phyloP scores from a whole-genome alignment of 495 filamentous ascomycete species.

The Usnea hakonensis region DNA sequence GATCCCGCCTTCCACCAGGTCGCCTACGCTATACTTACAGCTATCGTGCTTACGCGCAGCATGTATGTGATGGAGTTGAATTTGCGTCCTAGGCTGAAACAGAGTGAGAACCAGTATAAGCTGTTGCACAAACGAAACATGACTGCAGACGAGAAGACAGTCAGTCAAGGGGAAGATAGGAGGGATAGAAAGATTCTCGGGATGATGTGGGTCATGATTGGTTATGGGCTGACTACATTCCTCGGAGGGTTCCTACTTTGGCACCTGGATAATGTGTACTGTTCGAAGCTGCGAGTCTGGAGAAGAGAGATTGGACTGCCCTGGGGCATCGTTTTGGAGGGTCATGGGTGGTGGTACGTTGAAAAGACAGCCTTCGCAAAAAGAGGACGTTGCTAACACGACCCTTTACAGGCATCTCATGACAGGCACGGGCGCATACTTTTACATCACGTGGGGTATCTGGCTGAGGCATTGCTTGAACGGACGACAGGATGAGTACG shows the following conservation, averaged over 20 bases:
- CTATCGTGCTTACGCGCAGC: conserved; percentile 64
- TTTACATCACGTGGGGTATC: conserved; percentile 79
- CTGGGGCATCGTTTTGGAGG: conserved; percentile 86
- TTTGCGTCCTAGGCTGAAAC: conserved; percentile 48
- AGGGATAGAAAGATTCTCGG: conserved; percentile 54
- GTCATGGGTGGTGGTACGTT: conserved; percentile 95
- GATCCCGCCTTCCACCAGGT: conserved; percentile 90
- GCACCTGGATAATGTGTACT: conserved; percentile 80
- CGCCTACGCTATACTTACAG: conserved; percentile 75
- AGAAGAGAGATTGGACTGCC: conserved; percentile 70
- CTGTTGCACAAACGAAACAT: conserved; percentile 27
- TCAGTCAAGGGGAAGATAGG: conserved; percentile 34
- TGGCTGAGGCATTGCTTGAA: conserved; percentile 80
- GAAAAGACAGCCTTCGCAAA: conserved; percentile 21
- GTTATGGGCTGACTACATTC: conserved; percentile 64
- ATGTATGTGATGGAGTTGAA: conserved; percentile 87
- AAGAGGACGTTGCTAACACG: conserved; percentile 16
- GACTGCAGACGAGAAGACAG: conserved; percentile 17
- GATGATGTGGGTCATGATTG: conserved; percentile 71
- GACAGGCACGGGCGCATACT: conserved; percentile 65
- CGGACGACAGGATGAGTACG: conserved; percentile 65
- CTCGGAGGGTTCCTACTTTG: conserved; percentile 79
- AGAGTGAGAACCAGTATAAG: conserved; percentile 33
- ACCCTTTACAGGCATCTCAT: conserved; percentile 54
- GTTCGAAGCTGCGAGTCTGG: conserved; percentile 59